Evolutionary conservation across 2,329 filamentous ascomycete genomes (phyloP).

Genomic region (Xylariaceae sp.): DNA sequence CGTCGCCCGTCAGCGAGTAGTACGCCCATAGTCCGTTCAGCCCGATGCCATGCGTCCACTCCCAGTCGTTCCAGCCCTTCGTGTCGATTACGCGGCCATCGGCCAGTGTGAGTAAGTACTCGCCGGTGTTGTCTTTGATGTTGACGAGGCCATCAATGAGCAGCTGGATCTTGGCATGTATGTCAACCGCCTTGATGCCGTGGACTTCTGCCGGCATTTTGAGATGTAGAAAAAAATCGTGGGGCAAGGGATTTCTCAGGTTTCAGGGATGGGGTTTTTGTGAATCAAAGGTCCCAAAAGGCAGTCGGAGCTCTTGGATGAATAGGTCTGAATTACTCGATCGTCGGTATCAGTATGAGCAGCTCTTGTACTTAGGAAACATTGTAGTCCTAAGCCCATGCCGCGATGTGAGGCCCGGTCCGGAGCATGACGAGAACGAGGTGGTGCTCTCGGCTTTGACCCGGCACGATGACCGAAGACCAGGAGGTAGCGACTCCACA

Average conservation of each 20-base stretch:
- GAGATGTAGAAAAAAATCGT: background rate
- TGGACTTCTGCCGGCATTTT: slow-evolving; percentile 39
- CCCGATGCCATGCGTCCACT: slow-evolving; percentile 77
- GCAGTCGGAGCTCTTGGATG: too few species aligned
- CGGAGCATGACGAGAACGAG: background rate
- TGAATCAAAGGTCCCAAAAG: too few species aligned
- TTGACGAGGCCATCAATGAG: slow-evolving; percentile 72
- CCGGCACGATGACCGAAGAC: too few species aligned
- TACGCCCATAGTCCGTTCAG: slow-evolving; percentile 82
- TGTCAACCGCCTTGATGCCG: slow-evolving; percentile 41
- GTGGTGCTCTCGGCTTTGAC: background rate
- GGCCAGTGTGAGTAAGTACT: slow-evolving; percentile 66
- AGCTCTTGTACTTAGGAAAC: too few species aligned
- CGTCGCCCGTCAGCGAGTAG: slow-evolving; percentile 65
- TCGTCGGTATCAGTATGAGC: too few species aligned
- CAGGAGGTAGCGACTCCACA: background rate
- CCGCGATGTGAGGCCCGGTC: too few species aligned
- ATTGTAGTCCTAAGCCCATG: too few species aligned
- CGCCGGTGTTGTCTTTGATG: slow-evolving; percentile 70
- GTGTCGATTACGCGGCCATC: slow-evolving; percentile 78
- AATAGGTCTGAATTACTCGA: too few species aligned
- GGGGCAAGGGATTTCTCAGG: too few species aligned
- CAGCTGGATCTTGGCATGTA: slow-evolving; percentile 55
- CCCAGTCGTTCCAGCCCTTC: slow-evolving; percentile 81
- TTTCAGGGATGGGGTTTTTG: too few species aligned